These are phyloP conservation scores for barrel medic (Medicago truncatula) DNA, from an alignment of 306 rosid genomes.

Conservation along the genomic window MtrunA17r5.0-ANR NC_053048.1:29629001-29629500, in stretches of 20 bases:
- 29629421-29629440: conserved; percentile 53
- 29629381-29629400: conserved; percentile 33
- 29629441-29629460: conserved; percentile 37
- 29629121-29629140: too few species aligned
- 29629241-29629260: conserved; percentile 15
- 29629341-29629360: conserved; percentile 55
- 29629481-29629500: conserved; percentile 66
- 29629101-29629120: too few species aligned
- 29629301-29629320: conserved; percentile 59
- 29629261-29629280: conserved; percentile 51
- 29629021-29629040: too few species aligned
- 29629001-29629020: too few species aligned
- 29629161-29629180: too few species aligned
- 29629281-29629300: conserved; percentile 68
- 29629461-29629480: conserved; percentile 47
- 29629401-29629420: conserved; percentile 41
- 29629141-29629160: too few species aligned
- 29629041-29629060: too few species aligned
- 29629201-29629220: not conserved
- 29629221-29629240: conserved; percentile 44
- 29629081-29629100: too few species aligned
- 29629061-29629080: too few species aligned
- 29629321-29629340: conserved; percentile 48
- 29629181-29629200: not conserved
- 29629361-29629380: conserved; percentile 51